Evolutionary conservation across 2,329 filamentous ascomycete genomes (phyloP).

Genomic region (Spiromastix sp.): DNA sequence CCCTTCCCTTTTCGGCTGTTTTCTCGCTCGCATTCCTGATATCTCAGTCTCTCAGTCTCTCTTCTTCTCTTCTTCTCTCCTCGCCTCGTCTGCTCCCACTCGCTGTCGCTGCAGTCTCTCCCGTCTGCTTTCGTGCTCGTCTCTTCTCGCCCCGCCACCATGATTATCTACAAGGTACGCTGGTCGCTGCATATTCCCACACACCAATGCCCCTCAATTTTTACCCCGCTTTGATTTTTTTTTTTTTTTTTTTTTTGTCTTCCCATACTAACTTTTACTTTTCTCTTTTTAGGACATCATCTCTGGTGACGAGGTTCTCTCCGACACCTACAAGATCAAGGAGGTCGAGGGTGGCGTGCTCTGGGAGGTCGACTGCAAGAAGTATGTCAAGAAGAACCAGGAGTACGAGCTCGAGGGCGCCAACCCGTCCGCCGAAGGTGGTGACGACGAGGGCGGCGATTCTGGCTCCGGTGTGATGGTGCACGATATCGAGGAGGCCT

Average conservation of each 20-base stretch:
- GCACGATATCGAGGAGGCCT: constrained; percentile 88
- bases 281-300: constrained; percentile 60
- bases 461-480: constrained; percentile 53
- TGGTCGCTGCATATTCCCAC: constrained; percentile 7
- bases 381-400: constrained; percentile 66
- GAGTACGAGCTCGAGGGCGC: constrained; percentile 51
- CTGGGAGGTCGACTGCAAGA: constrained; percentile 86
- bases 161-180: constrained; percentile 65
- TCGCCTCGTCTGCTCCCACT: constrained; percentile 10
- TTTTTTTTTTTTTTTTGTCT: constrained; percentile 5
- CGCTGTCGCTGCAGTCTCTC: constrained; percentile 14
- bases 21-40: too few species aligned
- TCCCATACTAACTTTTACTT: constrained; percentile 2
- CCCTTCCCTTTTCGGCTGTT: too few species aligned
- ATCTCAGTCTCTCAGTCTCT: constrained; percentile 18
- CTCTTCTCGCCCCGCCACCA: constrained; percentile 41
- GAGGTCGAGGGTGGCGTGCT: constrained; percentile 60
- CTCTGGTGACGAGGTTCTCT: constrained; percentile 90
- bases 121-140: too few species aligned
- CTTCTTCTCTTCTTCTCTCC: constrained; percentile 15
- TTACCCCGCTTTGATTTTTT: background rate
- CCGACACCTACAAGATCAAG: constrained; percentile 83
- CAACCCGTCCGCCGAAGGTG: constrained; percentile 90
- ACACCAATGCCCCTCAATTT: constrained; percentile 4
- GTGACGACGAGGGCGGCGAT: constrained; percentile 60